Base-by-base conservation (phyloP, 495 filamentous ascomycete species). In the Lepraria neglecta region DNA sequence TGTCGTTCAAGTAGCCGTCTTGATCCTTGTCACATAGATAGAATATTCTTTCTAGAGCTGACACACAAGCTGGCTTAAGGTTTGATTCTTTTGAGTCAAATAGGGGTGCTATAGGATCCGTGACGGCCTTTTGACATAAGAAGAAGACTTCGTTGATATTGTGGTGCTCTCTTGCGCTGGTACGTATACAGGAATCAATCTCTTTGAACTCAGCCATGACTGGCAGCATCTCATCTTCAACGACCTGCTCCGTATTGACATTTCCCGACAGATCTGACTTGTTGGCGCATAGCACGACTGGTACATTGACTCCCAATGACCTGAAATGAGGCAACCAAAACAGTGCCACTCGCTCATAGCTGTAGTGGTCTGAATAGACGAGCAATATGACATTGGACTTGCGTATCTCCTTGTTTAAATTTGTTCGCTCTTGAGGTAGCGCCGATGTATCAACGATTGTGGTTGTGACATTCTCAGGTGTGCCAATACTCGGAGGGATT, bases 161-260 rank as follows among this genome's bases (percentile, higher is more conserved):
- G 60, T 88, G 86, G 67, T 96, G 89, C 69, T 98, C 92, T 64
- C 91, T 85, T 27, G 95, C 94, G 72, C 92, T 97, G 1, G 92
- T 90, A 53, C 94, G 83, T 70, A 98, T 96, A 72, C 94, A 97
- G 2, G 91, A 95, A 68, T 98, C 94, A 52, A 98, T 96, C 74
- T 98, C 94, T 71, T 96, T 94, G 78, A 97, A 98, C 73, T 98
- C 94, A 47, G 88, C 84, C 94, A 98, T 97, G 65, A 97, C 85
- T 3, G 94, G 95, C 55, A 98, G 77, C 95, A 98, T 98, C 76
- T 98, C 94, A 69, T 97, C 92, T 68, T 92, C 88, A 12, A 95
- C 81, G 14, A 96, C 87, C 70, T 95, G 87, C 1, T 87, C 77
- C 55, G 88, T 90, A 56, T 76, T 85, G 47, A 84, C 84, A 67